Evolutionary conservation across 1,284 basidiomycete species (phyloP).

Genomic region (Melampsora larici-populina): DNA sequence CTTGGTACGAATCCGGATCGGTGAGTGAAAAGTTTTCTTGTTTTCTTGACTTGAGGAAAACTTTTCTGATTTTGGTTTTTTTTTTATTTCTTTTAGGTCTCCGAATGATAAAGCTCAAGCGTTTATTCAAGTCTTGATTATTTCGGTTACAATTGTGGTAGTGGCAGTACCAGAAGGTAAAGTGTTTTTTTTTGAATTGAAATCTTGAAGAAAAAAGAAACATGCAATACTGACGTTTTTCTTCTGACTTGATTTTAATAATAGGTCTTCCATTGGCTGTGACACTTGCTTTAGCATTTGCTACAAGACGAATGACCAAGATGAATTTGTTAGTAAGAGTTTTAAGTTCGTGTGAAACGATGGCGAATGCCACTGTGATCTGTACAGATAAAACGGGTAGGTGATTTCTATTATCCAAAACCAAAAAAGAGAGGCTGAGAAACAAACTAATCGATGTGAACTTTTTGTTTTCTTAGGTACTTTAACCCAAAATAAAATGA

Average conservation of each 20-base stretch:
- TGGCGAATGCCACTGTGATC: constrained; percentile 46
- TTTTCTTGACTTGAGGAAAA: not conserved
- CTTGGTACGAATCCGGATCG: constrained; percentile 44
- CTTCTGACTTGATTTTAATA: not conserved
- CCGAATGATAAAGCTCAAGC: constrained; percentile 46
- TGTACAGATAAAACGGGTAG: constrained; percentile 46
- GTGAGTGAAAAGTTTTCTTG: not conserved
- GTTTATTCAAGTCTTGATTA: constrained; percentile 45
- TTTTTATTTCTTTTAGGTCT: constrained; percentile 20
- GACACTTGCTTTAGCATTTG: constrained; percentile 46
- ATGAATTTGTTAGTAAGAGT: constrained; percentile 46
- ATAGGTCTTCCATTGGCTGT: constrained; percentile 46
- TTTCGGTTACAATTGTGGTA: constrained; percentile 46
- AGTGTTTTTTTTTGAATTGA: no score
- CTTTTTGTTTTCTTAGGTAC: constrained; percentile 5
- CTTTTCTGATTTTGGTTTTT: not conserved
- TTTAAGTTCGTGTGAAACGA: constrained; percentile 46
- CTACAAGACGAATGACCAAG: constrained; percentile 46
- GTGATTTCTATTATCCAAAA: no score
- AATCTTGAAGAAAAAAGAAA: no score
- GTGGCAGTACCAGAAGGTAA: constrained; percentile 47
- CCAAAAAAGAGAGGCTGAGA: no score
- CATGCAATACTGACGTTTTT: no score
- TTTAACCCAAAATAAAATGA: constrained; percentile 46
- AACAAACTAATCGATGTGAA: no score